A percentile compares a stretch with the other conserved stretches of the same genome.
These are phyloP conservation scores for Astragalus membranaceus DNA, from an alignment of 306 rosid genomes.

Conservation along the genomic window DNA sequence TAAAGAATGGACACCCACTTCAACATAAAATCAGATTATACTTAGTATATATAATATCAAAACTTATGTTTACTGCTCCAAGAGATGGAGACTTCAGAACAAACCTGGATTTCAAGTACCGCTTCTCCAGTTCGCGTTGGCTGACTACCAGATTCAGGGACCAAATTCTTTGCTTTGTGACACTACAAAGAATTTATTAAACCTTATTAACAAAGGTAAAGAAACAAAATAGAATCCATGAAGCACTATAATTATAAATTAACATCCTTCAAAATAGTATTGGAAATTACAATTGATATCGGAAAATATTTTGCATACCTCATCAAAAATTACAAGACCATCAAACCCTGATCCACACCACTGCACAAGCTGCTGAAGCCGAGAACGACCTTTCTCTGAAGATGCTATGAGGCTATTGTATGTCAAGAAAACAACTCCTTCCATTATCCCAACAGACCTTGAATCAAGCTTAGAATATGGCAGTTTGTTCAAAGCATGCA, in stretches of 20 bases:
- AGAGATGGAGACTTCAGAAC: constrained; percentile 20
- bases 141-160: constrained; percentile 98
- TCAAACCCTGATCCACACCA: constrained; percentile 89
- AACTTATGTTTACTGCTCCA: background rate
- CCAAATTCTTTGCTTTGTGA: constrained; percentile 98
- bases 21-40: background rate
- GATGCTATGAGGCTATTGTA: constrained; percentile 97
- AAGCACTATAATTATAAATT: background rate
- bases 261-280: background rate
- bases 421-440: constrained; percentile 91
- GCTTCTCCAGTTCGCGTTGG: constrained; percentile 99
- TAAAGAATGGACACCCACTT: too few species aligned
- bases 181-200: constrained; percentile 70
- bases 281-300: constrained; percentile 3
- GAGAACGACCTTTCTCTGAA: constrained; percentile 95
- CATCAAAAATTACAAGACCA: constrained; percentile 85
- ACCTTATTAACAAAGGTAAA: constrained; percentile 38
- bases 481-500: constrained; percentile 96
- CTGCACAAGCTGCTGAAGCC: constrained; percentile 89
- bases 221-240: constrained; percentile 28
- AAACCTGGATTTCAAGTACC: constrained; percentile 92
- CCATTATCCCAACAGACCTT: constrained; percentile 79
- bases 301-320: constrained; percentile 46
- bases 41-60: background rate
- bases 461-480: constrained; percentile 99